Base-by-base conservation (phyloP, 805 yeast species). In the Candida berthetii region DNA sequence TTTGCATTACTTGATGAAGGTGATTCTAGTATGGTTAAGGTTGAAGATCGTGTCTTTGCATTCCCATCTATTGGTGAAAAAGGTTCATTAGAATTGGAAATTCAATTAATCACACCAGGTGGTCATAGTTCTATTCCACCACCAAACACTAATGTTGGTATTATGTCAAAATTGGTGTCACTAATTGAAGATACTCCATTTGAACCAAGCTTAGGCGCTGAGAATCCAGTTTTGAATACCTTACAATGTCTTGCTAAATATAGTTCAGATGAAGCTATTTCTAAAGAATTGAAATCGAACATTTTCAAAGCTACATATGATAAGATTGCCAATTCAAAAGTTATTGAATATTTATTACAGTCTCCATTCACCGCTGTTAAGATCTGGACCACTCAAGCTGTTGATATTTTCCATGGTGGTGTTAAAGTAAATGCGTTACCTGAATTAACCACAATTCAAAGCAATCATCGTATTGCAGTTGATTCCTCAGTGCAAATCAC, bases 71-170 rank as follows among this genome's bases (percentile, higher is more conserved):
- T 81, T 19, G 80, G 78, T 17, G 85, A 82, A 51, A 80, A 80
- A 59, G 86, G 86, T 5, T 69, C 69, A 38, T 55, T 80, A 15
- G 79, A 76, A 37, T 57, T 80, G 31, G 58, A 59, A 29, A 65
- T 82, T 31, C 62, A 68, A 3, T 60, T 84, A 35, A 62, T 64
- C 16, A 79, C 85, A 19, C 76, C 78, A 13, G 90, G 90, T 28
- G 91, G 90, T 3, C 90, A 83, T 52, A 76, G 88, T 0, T 79
- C 86, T 8, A 58, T 72, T 16, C 89, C 90, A 1, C 88, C 87
- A 1, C 77, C 71, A 37, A 88, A 84, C 57, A 82, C 90, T 2
- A 72, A 81, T 14, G 82, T 85, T 58, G 93, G 90, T 1, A 66
- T 84, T 13, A 58, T 78, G 40, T 66, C 85, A 1, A 76, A 78